A percentile compares a stretch with the other conserved stretches of the same genome.
These are phyloP conservation scores for Talaromyces sp. DNA, from an alignment of 2,329 filamentous ascomycete genomes.

Conservation along the genomic window DNA sequence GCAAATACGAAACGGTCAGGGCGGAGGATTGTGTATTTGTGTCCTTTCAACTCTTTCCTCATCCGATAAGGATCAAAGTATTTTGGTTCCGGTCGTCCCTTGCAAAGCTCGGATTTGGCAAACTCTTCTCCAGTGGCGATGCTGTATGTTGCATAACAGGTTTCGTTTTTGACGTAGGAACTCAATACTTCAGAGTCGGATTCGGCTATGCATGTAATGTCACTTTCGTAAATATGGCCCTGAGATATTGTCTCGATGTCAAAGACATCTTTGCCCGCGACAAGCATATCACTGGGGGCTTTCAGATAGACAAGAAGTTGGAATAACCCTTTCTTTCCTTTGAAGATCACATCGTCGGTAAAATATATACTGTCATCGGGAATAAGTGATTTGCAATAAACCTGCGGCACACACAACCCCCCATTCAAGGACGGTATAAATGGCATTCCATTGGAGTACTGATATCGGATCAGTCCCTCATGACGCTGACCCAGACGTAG, in stretches of 20 bases:
- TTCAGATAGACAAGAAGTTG: slow-evolving; percentile 31
- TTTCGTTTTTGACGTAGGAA: background rate
- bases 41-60: slow-evolving; percentile 21
- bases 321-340: slow-evolving; percentile 29
- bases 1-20: slow-evolving; percentile 37
- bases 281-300: background rate
- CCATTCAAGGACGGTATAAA: slow-evolving; percentile 32
- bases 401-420: slow-evolving; percentile 34
- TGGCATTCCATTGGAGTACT: slow-evolving; percentile 28
- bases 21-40: slow-evolving; percentile 31
- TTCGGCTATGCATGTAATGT: slow-evolving; percentile 6
- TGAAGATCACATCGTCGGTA: slow-evolving; percentile 36
- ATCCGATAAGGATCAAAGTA: slow-evolving; percentile 30
- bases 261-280: background rate
- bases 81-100: slow-evolving; percentile 27
- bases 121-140: slow-evolving; percentile 32
- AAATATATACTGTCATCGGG: slow-evolving; percentile 22
- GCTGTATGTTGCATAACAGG: background rate
- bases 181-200: background rate
- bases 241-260: slow-evolving; percentile 5
- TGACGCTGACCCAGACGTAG: slow-evolving; percentile 30
- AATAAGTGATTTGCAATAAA: slow-evolving; percentile 28
- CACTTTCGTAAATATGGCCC: background rate
- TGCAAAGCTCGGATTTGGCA: slow-evolving; percentile 26
- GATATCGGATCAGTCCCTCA: slow-evolving; percentile 32